Evolutionary conservation across 257 asterid species (phyloP), one percentile per base, ranked within the genome.

Genomic region (Rubia yunnanensis): DNA sequence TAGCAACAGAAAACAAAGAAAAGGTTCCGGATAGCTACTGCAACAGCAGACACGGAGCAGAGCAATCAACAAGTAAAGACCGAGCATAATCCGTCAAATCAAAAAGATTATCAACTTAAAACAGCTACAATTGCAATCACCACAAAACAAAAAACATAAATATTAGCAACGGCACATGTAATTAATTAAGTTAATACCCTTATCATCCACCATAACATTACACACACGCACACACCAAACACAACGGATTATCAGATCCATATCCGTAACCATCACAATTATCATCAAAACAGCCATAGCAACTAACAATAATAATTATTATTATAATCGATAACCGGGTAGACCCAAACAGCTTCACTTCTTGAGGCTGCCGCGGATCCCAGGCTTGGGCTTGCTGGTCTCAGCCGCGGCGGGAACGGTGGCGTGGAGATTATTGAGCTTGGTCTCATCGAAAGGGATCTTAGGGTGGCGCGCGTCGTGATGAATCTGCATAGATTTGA

Each of bases 401-500:
- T 79, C 88, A 17, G 75, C 67, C 0, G 44, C 84, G 31, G 28
- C 65, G 2, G 52, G 57, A n/a, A 2, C 10, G 48, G 24, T 14
- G 7, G 90, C 79, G 41, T 90, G 97, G 39, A 85, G 95, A 76
- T 90, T 81, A 14, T 20, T 80, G 73, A 90, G 72, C 73, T 84
- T 82, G 60, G 90, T 3, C 18, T 85, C 96, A 57, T 90, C 97
- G 70, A 87, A 90, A 22, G 92, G 85, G 73, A 85, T 27, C 87
- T 87, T 90, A 1, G 96, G 95, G 61, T 90, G 97, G 36, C 79
- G 80, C 32, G 97, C 88, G 0, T 90, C 97, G 70, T 90, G 96
- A 70, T 90, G 97, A 80, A 84, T 87, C 90, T 90, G 84, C 97
- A 87, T 90, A 4, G 96, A 76, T 76, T 84, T 87, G n/a, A 90